These are phyloP conservation scores for Micromonas pusilla DNA, from an alignment of 139 green algal species.

Conservation along the genomic window DNA sequence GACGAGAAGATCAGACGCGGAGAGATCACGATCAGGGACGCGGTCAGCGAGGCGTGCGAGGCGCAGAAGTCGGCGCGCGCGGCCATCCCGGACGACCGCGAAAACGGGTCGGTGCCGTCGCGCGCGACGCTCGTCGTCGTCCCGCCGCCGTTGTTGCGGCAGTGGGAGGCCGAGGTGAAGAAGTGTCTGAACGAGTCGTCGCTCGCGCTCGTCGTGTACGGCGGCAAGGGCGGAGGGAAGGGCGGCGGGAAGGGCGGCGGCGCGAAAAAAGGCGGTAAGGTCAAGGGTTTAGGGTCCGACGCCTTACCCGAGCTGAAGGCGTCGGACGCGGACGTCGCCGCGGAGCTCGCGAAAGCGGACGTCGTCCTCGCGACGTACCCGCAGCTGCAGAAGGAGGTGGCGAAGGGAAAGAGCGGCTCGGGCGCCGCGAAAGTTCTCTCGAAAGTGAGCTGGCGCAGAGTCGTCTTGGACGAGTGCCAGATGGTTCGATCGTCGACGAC, in stretches of 20 bases:
- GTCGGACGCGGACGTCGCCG: background rate
- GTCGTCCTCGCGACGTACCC: slow-evolving; percentile 92
- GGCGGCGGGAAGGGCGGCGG: too few relatives aligned
- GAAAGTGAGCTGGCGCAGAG: slow-evolving; percentile 75
- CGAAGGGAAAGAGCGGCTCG: background rate
- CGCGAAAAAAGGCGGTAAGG: too few relatives aligned
- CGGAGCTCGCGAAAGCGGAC: slow-evolving; percentile 51
- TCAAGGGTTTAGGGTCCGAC: too few relatives aligned
- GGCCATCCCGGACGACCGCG: background rate
- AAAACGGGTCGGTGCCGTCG: background rate
- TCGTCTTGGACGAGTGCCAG: slow-evolving; percentile 88
- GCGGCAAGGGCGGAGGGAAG: background rate
- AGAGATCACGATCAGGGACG: too few relatives aligned
- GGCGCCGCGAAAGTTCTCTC: slow-evolving; percentile 48
- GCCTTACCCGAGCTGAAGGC: too few relatives aligned
- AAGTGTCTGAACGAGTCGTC: slow-evolving; percentile 5
- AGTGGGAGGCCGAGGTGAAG: slow-evolving; percentile 67
- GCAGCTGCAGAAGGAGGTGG: slow-evolving; percentile 56
- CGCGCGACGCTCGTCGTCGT: slow-evolving; percentile 82
- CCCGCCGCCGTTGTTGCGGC: slow-evolving; percentile 70
- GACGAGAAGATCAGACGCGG: too few relatives aligned
- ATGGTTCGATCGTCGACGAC: slow-evolving; percentile 50
- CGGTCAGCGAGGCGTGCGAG: too few relatives aligned
- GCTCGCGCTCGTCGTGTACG: background rate
- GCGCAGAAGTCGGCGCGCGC: too few relatives aligned